These are phyloP conservation scores for Lachancea meyersii DNA, from an alignment of 805 yeast species.

Conservation along the genomic window DNA sequence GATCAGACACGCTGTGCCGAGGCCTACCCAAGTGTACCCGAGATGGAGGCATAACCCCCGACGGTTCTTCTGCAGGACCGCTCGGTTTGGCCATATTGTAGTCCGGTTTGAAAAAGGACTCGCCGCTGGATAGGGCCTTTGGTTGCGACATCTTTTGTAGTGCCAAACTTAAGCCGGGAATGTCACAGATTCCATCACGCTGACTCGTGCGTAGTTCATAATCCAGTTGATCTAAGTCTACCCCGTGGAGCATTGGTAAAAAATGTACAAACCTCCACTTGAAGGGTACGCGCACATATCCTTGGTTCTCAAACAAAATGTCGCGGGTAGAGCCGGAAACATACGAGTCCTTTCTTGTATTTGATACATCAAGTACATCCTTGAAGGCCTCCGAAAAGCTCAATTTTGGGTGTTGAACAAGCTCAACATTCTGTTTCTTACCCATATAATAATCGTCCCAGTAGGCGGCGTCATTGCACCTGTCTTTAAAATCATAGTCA, in stretches of 20 bases:
- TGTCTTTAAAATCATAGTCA: slow-evolving; percentile 19
- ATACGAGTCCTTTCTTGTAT: slow-evolving; percentile 4
- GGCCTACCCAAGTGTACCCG: background rate
- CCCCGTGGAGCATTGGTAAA: slow-evolving; percentile 29
- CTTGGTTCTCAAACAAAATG: background rate
- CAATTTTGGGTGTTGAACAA: background rate
- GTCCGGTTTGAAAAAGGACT: slow-evolving; percentile 11
- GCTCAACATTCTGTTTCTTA: background rate
- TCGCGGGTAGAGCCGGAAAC: slow-evolving; percentile 6
- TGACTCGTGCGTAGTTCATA: slow-evolving; percentile 18
- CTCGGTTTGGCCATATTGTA: slow-evolving; percentile 2
- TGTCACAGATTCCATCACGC: slow-evolving; percentile 15
- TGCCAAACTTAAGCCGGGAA: slow-evolving; percentile 25
- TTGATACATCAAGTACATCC: slow-evolving; percentile 3
- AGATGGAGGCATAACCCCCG: background rate
- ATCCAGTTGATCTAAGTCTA: slow-evolving; percentile 31
- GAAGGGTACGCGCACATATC: slow-evolving; percentile 17
- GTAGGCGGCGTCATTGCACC: slow-evolving; percentile 23
- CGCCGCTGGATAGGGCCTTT: background rate
- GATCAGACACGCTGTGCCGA: slow-evolving; percentile 1
- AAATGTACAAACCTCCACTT: slow-evolving; percentile 25
- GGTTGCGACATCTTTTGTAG: slow-evolving; percentile 5
- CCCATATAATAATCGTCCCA: slow-evolving; percentile 21
- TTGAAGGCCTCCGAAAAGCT: slow-evolving; percentile 7
- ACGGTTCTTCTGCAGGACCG: background rate